Evolutionary conservation across 2,329 filamentous ascomycete species (phyloP).

Genomic region (Aureobasidium sp.): DNA sequence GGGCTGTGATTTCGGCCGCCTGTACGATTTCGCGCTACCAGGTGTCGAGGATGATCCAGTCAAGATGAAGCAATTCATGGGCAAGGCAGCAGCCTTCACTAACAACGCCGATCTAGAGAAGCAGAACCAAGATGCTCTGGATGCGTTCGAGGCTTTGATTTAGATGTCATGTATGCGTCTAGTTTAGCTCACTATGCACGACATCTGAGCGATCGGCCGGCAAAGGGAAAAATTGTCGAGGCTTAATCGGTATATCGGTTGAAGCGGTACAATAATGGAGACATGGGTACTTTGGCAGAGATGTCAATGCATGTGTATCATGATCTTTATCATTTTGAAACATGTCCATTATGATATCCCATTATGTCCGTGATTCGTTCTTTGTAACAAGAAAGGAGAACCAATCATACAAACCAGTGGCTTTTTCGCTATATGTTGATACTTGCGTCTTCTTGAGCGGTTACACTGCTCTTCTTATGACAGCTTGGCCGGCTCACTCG

Average conservation of each 20-base stretch:
- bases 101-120: slow-evolving; percentile 27
- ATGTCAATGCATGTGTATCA: neutral
- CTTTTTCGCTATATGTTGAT: neutral
- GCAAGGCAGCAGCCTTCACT: slow-evolving; percentile 26
- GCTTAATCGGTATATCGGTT: neutral
- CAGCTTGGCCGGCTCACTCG: neutral
- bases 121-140: slow-evolving; percentile 27
- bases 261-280: too few relatives aligned
- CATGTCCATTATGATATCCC: neutral
- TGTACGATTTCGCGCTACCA: slow-evolving; percentile 27
- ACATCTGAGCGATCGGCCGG: neutral
- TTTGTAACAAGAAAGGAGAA: neutral
- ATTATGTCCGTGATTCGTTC: neutral
- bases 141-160: slow-evolving; percentile 20
- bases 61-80: slow-evolving; percentile 28
- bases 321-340: neutral
- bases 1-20: slow-evolving; percentile 25
- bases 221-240: neutral
- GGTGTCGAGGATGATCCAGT: slow-evolving; percentile 25
- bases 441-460: neutral
- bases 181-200: neutral
- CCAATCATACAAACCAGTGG: neutral
- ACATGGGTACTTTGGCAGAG: neutral
- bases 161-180: neutral
- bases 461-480: slow-evolving; percentile 1